Percentiles rank a stretch among this genome's conserved stretches.
Conservation (phyloP, 306 rosid genomes). For the Heteromeles arbutifolia region DNA sequence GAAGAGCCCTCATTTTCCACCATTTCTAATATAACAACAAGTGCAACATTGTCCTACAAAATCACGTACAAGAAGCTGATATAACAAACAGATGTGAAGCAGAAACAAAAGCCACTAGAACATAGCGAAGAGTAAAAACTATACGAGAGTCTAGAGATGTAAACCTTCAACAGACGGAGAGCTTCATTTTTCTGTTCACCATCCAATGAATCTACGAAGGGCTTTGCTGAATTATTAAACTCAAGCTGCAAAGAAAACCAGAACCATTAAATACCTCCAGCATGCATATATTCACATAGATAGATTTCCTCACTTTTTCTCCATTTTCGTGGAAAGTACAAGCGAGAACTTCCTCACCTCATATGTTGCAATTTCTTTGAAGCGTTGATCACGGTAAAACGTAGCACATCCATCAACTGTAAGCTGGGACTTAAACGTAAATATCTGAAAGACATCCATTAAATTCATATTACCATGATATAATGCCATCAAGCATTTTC, state of each 20-base stretch:
- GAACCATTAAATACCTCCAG: not conserved
- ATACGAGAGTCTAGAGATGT: not conserved
- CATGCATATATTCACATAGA: not conserved
- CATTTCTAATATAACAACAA: conserved; percentile 20
- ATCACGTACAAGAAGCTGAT: not conserved
- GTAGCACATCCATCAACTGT: conserved; percentile 31
- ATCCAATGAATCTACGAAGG: conserved; percentile 7
- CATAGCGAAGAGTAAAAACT: not conserved
- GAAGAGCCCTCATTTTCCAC: not conserved
- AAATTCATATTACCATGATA: not conserved
- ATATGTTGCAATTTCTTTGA: conserved; percentile 15
- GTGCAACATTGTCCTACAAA: conserved; percentile 26
- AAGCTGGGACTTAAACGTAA: not conserved
- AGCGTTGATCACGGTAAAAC: conserved; percentile 20
- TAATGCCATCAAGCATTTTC: not conserved
- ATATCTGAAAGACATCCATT: conserved; percentile 15
- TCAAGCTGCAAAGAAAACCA: conserved; percentile 21
- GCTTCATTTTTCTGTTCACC: conserved; percentile 6
- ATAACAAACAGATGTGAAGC: not conserved
- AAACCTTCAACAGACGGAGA: conserved; percentile 15
- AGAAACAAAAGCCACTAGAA: not conserved
- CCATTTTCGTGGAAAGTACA: not conserved
- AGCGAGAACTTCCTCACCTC: conserved; percentile 20
- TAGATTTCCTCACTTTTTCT: not conserved
- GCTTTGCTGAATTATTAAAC: not conserved